Conservation (phyloP, 225 moss, liverwort and hornwort species). For the Neckera pumila region DNA sequence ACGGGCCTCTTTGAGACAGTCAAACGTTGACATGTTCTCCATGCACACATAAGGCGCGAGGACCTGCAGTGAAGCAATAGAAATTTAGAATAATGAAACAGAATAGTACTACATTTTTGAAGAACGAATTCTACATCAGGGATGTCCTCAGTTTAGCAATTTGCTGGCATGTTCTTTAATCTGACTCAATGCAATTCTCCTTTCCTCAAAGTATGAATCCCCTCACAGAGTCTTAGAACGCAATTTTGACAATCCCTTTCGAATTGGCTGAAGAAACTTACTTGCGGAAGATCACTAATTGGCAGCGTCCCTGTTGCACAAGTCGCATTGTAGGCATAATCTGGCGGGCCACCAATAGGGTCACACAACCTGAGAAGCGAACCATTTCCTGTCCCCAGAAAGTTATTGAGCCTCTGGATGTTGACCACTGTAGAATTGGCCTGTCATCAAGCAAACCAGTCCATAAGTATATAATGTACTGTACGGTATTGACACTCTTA, state of each 20-base stretch:
- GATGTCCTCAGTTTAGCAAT: not conserved
- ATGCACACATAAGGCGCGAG: conserved; percentile 44
- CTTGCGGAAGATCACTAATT: conserved; percentile 44
- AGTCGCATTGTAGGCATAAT: conserved; percentile 33
- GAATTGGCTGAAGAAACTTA: not conserved
- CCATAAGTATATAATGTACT: not conserved
- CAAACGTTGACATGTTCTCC: conserved; percentile 24
- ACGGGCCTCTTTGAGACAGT: conserved; percentile 21
- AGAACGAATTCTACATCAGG: not conserved
- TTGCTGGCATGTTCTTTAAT: not conserved
- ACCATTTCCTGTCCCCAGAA: conserved; percentile 22
- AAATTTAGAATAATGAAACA: not conserved
- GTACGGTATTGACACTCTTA: not conserved
- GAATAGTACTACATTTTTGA: not conserved
- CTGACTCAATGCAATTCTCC: not conserved
- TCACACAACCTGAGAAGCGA: conserved; percentile 32
- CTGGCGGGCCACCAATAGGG: conserved; percentile 52
- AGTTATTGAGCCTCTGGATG: conserved; percentile 30
- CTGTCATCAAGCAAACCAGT: conserved; percentile 7
- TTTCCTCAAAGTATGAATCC: not conserved
- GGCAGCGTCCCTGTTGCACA: conserved; percentile 41
- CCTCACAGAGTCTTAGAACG: not conserved
- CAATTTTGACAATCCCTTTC: not conserved
- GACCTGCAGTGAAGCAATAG: not conserved
- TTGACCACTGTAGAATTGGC: conserved; percentile 43